phyloP scores from a whole-genome alignment of 2,329 filamentous ascomycete genomes.

The Zasmidium angulare region DNA sequence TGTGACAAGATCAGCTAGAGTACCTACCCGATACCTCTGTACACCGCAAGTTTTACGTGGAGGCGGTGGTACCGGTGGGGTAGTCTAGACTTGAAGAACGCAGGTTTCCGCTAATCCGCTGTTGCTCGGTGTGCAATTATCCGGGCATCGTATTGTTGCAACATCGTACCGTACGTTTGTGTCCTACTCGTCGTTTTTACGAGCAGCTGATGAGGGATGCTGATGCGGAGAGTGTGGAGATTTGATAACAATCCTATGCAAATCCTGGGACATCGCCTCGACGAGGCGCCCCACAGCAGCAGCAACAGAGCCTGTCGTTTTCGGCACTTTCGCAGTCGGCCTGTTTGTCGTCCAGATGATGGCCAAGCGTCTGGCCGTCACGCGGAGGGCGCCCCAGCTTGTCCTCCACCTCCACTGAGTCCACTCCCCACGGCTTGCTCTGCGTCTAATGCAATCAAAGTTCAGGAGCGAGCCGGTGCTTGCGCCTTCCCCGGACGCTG shows the following conservation, averaged over 20 bases:
- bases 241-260: not conserved
- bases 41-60: not conserved
- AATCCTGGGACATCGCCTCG: not conserved
- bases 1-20: not conserved
- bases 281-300: not conserved
- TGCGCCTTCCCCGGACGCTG: not conserved
- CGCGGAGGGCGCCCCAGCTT: not conserved
- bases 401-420: not conserved
- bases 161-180: no score
- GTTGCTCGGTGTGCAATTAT: constrained; percentile 8
- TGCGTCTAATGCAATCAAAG: not conserved
- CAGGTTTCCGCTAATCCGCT: constrained; percentile 1
- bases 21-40: not conserved
- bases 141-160: not conserved
- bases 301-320: not conserved
- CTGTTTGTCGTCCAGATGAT: not conserved
- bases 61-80: constrained; percentile 1
- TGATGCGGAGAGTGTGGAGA: not conserved
- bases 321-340: not conserved
- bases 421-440: not conserved
- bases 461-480: not conserved
- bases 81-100: constrained; percentile 1
- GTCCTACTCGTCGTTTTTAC: not conserved
- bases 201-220: not conserved
- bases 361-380: not conserved